Evolutionary conservation across 345 rosid species (phyloP).

Genomic region (Sapria himalayana): DNA sequence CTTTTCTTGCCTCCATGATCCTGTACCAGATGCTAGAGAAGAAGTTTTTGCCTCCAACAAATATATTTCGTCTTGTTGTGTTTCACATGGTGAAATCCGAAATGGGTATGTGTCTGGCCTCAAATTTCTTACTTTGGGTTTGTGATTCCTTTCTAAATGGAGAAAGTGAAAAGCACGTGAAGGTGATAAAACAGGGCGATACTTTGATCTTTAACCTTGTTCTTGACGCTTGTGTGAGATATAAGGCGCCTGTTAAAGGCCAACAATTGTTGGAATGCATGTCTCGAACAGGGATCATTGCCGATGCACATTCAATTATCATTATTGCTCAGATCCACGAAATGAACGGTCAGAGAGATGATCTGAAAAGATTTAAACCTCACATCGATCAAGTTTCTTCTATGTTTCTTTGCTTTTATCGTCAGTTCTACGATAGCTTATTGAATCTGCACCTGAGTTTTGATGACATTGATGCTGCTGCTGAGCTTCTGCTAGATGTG

Average conservation of each 20-base stretch:
- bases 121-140: conserved; percentile 45
- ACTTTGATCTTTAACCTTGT: conserved; percentile 52
- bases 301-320: conserved; percentile 54
- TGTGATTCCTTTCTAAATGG: conserved; percentile 18
- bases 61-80: conserved; percentile 22
- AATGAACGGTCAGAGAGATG: conserved; percentile 59
- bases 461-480: conserved; percentile 48
- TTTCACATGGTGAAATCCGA: conserved; percentile 66
- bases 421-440: conserved; percentile 38
- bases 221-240: conserved; percentile 56
- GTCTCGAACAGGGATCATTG: conserved; percentile 31
- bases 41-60: conserved; percentile 12
- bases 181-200: conserved; percentile 37
- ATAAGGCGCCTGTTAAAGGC: conserved; percentile 43
- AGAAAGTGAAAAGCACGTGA: conserved; percentile 8
- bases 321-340: conserved; percentile 38
- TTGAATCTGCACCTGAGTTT: conserved; percentile 51
- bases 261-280: conserved; percentile 51
- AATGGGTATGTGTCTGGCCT: conserved; percentile 41
- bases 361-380: conserved; percentile 45
- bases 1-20: conserved; percentile 27
- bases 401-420: conserved; percentile 30
- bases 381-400: conserved; percentile 21
- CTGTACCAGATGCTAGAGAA: conserved; percentile 39
- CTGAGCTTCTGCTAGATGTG: conserved; percentile 32